Evolutionary conservation across 352 stramenopile genomes (phyloP).

Genomic region (Globisporangium irregulare): DNA sequence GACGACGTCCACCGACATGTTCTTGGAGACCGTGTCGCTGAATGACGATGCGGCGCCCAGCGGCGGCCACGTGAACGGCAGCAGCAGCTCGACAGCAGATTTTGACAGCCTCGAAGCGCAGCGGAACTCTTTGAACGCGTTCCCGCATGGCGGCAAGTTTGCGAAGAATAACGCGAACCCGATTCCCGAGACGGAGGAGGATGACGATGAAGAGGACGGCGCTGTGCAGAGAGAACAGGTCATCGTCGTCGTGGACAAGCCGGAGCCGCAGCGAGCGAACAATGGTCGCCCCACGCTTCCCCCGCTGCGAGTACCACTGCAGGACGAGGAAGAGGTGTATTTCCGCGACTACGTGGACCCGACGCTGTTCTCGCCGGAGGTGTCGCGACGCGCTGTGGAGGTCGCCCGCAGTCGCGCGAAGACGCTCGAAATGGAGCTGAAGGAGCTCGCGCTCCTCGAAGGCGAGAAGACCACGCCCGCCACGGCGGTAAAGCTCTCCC

Average conservation of each 20-base stretch:
- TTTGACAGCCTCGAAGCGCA: slow-evolving; percentile 55
- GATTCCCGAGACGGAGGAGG: slow-evolving; percentile 27
- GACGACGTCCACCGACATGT: slow-evolving; percentile 37
- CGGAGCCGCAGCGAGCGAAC: slow-evolving; percentile 24
- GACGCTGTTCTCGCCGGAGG: slow-evolving; percentile 77
- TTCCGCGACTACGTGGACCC: slow-evolving; percentile 68
- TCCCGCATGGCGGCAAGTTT: slow-evolving; percentile 26
- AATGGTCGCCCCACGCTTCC: slow-evolving; percentile 17
- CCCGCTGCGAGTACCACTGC: slow-evolving; percentile 22
- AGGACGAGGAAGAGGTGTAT: slow-evolving; percentile 31
- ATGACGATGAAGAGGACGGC: slow-evolving; percentile 22
- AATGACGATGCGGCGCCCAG: slow-evolving; percentile 47
- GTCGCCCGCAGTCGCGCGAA: slow-evolving; percentile 77
- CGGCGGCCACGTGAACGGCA: slow-evolving; percentile 14
- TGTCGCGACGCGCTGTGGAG: slow-evolving; percentile 80
- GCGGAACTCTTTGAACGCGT: slow-evolving; percentile 20
- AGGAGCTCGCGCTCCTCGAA: slow-evolving; percentile 64
- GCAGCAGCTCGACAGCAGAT: slow-evolving; percentile 17
- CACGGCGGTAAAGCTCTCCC: slow-evolving; percentile 39
- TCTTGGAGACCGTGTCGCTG: slow-evolving; percentile 73
- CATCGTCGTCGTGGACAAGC: slow-evolving; percentile 36
- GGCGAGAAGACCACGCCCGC: slow-evolving; percentile 11
- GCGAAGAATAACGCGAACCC: slow-evolving; percentile 16
- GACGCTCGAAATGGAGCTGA: slow-evolving; percentile 66
- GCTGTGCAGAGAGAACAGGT: slow-evolving; percentile 25